Evolutionary conservation across 306 rosid species (phyloP).

Genomic region (Spatholobus suberectus): DNA sequence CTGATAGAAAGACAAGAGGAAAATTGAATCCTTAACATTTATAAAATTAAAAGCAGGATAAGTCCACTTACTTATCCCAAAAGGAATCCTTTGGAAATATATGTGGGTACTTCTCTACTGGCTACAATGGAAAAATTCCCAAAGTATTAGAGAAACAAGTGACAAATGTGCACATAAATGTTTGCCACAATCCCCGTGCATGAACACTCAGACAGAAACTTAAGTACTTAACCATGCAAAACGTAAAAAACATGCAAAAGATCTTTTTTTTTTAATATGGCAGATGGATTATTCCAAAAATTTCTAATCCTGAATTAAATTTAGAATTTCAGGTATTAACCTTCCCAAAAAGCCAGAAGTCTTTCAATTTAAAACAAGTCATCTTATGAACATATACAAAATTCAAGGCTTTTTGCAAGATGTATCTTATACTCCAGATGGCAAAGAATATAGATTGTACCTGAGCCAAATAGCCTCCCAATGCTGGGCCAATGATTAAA

Average conservation of each 20-base stretch:
- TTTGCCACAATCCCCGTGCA: neutral
- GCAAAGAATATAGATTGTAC: slow-evolving; percentile 48
- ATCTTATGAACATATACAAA: neutral
- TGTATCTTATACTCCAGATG: neutral
- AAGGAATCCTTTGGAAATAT: slow-evolving; percentile 66
- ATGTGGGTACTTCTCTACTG: slow-evolving; percentile 76
- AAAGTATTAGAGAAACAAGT: slow-evolving; percentile 20
- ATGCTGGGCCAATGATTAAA: slow-evolving; percentile 83
- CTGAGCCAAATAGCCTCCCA: slow-evolving; percentile 93
- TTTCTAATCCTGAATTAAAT: neutral
- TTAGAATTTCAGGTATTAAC: neutral
- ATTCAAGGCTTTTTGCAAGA: neutral
- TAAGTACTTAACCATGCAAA: neutral
- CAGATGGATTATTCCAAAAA: neutral
- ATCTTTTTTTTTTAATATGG: neutral
- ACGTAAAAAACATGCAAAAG: neutral
- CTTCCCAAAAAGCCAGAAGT: neutral
- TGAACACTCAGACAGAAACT: neutral
- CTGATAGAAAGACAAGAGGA: neutral
- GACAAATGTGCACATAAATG: neutral
- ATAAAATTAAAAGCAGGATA: neutral
- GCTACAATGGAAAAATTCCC: slow-evolving; percentile 53
- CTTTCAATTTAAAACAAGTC: slow-evolving; percentile 5
- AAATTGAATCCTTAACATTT: neutral
- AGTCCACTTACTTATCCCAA: slow-evolving; percentile 72